A percentile compares a stretch with the other conserved stretches of the same genome.
These are phyloP conservation scores for Eutypa lata DNA, from an alignment of 2,329 filamentous ascomycete species.

Conservation along the genomic window DNA sequence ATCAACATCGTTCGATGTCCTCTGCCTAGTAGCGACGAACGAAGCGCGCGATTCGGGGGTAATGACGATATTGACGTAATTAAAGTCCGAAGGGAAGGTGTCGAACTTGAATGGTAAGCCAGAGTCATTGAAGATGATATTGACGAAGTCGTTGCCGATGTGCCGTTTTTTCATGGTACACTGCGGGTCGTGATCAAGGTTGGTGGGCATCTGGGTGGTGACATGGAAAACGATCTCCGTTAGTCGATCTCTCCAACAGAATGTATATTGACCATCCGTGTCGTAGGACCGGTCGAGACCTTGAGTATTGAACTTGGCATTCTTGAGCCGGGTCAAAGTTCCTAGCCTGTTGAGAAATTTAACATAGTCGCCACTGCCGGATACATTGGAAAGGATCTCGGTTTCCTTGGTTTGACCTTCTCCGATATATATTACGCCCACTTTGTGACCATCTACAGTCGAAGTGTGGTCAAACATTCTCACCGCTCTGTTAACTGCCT, in stretches of 20 bases:
- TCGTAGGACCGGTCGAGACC: conserved; percentile 78
- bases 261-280: conserved; percentile 81
- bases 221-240: conserved; percentile 96
- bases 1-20: conserved; percentile 33
- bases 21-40: conserved; percentile 58
- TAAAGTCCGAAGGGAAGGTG: conserved; percentile 92
- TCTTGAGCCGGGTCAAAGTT: conserved; percentile 75
- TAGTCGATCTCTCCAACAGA: conserved; percentile 91
- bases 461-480: conserved; percentile 81
- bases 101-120: conserved; percentile 86
- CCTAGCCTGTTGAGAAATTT: conserved; percentile 81
- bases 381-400: conserved; percentile 83
- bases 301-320: conserved; percentile 87
- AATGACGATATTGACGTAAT: conserved; percentile 95
- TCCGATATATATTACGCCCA: conserved; percentile 90
- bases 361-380: conserved; percentile 83
- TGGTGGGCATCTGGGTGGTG: conserved; percentile 94
- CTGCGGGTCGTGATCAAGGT: conserved; percentile 70
- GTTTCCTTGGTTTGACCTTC: conserved; percentile 78
- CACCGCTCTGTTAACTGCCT: conserved; percentile 70
- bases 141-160: conserved; percentile 96
- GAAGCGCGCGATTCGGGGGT: conserved; percentile 78
- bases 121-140: conserved; percentile 96
- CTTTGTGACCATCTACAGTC: conserved; percentile 91
- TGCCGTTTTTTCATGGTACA: conserved; percentile 88